phyloP scores from a whole-genome alignment of 306 rosid genomes.

The Vicia faba region DNA sequence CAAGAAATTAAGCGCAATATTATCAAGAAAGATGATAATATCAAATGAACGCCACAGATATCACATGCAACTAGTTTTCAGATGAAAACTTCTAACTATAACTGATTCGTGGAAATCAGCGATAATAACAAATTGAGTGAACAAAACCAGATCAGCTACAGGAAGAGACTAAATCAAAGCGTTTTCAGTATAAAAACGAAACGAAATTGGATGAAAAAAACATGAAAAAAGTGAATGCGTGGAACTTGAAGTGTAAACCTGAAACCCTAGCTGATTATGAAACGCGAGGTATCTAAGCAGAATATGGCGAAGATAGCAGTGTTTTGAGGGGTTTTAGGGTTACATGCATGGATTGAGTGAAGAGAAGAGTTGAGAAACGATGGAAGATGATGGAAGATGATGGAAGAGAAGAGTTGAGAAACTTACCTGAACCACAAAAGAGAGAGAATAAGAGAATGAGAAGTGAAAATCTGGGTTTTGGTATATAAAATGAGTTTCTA shows the following conservation, averaged over 20 bases:
- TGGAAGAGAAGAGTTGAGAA: no score
- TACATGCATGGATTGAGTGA: neutral
- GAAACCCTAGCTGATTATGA: conserved; percentile 52
- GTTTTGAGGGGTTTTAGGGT: neutral
- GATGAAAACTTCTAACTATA: neutral
- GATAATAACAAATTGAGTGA: neutral
- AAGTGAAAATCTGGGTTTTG: conserved; percentile 34
- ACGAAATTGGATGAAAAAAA: conserved; percentile 5
- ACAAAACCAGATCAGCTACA: conserved; percentile 15
- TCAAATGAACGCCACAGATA: neutral
- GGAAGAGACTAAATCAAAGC: neutral
- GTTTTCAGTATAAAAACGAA: neutral
- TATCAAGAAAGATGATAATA: neutral
- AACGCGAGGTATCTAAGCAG: neutral
- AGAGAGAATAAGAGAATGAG: neutral
- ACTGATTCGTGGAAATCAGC: neutral
- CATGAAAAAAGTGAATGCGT: neutral
- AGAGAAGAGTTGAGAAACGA: neutral
- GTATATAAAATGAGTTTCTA: neutral
- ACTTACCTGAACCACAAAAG: conserved; percentile 12
- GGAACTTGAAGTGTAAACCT: conserved; percentile 29
- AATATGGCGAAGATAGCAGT: neutral
- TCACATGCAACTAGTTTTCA: neutral
- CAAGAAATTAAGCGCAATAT: neutral
- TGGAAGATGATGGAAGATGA: no score